Percentiles rank a stretch among this genome's conserved stretches.
phyloP scores from a whole-genome alignment of 345 rosid genomes.

The Citrus sp. region DNA sequence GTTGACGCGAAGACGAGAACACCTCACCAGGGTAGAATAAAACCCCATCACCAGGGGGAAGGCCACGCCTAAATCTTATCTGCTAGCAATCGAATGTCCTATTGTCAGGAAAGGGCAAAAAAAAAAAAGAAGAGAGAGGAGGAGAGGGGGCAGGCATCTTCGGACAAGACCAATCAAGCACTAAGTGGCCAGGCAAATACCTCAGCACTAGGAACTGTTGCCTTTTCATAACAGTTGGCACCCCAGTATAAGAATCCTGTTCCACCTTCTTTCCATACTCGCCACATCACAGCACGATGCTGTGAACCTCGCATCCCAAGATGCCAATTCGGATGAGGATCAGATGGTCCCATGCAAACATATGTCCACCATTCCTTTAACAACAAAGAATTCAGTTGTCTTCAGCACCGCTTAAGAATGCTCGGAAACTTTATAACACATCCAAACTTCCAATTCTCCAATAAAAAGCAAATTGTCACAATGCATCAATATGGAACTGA shows the following conservation, averaged over 20 bases:
- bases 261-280: constrained; percentile 99
- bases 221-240: constrained; percentile 94
- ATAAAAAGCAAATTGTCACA: not conserved
- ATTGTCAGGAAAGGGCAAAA: not conserved
- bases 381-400: constrained; percentile 6
- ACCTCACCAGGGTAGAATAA: constrained; percentile 89
- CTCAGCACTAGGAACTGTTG: constrained; percentile 91
- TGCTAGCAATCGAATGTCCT: constrained; percentile 24
- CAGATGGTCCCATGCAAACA: constrained; percentile 96
- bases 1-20: constrained; percentile 77
- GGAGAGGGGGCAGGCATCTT: not conserved
- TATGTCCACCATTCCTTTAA: constrained; percentile 98
- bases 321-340: constrained; percentile 99
- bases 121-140: not conserved
- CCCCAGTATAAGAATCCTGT: constrained; percentile 98
- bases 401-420: constrained; percentile 3
- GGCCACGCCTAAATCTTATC: constrained; percentile 86
- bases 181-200: constrained; percentile 32
- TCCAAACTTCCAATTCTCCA: not conserved
- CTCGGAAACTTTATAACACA: not conserved
- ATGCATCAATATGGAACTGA: not conserved
- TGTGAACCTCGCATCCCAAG: constrained; percentile 98
- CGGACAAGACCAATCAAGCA: not conserved
- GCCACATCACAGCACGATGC: constrained; percentile 98
- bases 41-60: constrained; percentile 97